Evolutionary conservation across 192 early-diverging fungal species (phyloP).

Genomic region (Backusella luteola): DNA sequence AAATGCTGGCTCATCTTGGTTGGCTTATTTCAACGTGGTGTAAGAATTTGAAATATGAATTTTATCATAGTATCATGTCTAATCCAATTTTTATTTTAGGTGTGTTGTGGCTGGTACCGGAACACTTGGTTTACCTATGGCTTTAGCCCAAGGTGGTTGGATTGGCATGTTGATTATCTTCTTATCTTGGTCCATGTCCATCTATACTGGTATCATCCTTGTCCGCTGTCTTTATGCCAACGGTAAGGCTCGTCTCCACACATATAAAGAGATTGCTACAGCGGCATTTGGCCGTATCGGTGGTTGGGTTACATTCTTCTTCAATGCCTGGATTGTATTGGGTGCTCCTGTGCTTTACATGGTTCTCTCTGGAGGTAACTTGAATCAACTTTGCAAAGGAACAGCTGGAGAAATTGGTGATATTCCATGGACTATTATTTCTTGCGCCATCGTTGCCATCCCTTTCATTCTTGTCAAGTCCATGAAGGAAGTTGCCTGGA

Average conservation of each 20-base stretch:
- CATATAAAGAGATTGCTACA: constrained; percentile 40
- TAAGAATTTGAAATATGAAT: constrained; percentile 11
- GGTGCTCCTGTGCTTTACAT: constrained; percentile 59
- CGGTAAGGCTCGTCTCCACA: constrained; percentile 24
- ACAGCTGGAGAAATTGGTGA: constrained; percentile 40
- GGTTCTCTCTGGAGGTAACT: constrained; percentile 62
- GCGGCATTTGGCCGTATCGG: constrained; percentile 48
- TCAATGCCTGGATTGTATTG: constrained; percentile 48
- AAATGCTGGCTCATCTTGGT: constrained; percentile 19
- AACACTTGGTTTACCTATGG: constrained; percentile 80
- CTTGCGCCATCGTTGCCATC: constrained; percentile 49
- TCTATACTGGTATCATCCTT: constrained; percentile 36
- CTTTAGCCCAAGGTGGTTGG: constrained; percentile 69
- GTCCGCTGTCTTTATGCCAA: constrained; percentile 33
- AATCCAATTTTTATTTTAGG: too few relatives aligned
- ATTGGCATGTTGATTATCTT: constrained; percentile 34
- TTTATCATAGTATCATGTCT: too few relatives aligned
- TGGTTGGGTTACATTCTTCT: constrained; percentile 49
- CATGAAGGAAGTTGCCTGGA: constrained; percentile 65
- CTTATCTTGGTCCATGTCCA: constrained; percentile 34
- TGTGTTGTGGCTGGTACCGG: constrained; percentile 76
- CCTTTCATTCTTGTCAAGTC: constrained; percentile 65
- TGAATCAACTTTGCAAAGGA: constrained; percentile 49
- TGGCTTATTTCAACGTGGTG: constrained; percentile 47
- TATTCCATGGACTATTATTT: constrained; percentile 58